phyloP scores from a whole-genome alignment of 2,329 filamentous ascomycete species.

The Botrytis elliptica region DNA sequence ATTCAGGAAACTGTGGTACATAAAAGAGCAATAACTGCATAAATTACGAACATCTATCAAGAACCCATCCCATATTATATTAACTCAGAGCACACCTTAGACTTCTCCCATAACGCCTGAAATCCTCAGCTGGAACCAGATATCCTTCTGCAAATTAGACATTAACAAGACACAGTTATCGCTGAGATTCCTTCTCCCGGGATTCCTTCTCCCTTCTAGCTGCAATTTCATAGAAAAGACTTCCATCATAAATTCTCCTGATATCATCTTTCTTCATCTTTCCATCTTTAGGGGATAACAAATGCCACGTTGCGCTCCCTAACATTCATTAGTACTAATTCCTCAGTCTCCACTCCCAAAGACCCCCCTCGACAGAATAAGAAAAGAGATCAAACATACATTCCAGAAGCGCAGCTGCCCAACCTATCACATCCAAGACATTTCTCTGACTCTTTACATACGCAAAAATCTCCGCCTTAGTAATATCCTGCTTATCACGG shows the following conservation, averaged over 20 bases:
- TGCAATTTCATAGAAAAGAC: conserved; percentile 48
- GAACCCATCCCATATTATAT: not conserved
- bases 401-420: conserved; percentile 35
- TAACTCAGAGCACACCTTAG: not conserved
- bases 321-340: not conserved
- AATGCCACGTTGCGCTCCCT: conserved; percentile 51
- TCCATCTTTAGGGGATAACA: conserved; percentile 56
- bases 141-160: not conserved
- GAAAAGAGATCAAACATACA: conserved; percentile 35
- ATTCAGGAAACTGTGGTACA: not conserved
- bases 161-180: not conserved
- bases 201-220: conserved; percentile 31
- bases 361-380: too few relatives aligned
- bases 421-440: conserved; percentile 46
- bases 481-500: conserved; percentile 43
- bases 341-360: not conserved
- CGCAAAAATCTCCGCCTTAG: conserved; percentile 40
- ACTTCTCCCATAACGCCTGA: not conserved
- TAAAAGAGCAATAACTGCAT: not conserved
- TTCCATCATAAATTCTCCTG: conserved; percentile 52
- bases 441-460: conserved; percentile 45
- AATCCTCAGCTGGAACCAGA: too few relatives aligned
- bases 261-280: conserved; percentile 57
- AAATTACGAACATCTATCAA: not conserved
- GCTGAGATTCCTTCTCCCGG: conserved; percentile 16